A percentile compares a stretch with the other conserved stretches of the same genome.
phyloP scores from a whole-genome alignment of 2,329 filamentous ascomycete genomes.

The Lecanicillium sp. region DNA sequence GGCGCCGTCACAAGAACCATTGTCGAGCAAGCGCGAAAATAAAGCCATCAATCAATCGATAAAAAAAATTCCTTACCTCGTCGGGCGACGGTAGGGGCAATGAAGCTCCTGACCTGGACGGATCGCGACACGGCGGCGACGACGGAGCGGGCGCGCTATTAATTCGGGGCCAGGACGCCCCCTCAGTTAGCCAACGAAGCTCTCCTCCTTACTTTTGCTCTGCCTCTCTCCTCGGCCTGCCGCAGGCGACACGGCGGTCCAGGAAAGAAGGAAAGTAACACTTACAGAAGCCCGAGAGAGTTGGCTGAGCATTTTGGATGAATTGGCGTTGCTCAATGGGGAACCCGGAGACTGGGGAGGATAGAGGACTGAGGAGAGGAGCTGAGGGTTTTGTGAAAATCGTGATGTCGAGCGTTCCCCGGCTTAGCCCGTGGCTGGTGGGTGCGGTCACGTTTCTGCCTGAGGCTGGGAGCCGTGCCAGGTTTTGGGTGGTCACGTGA shows the following conservation, averaged over 20 bases:
- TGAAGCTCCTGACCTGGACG: constrained; percentile 48
- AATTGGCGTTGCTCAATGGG: constrained; percentile 40
- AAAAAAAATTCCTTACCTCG: constrained; percentile 42
- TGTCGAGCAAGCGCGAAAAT: too few relatives aligned
- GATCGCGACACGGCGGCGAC: constrained; percentile 40
- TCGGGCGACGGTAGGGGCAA: constrained; percentile 52
- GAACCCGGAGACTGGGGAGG: constrained; percentile 15
- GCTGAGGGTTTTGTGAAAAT: constrained; percentile 39
- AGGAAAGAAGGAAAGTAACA: constrained; percentile 12
- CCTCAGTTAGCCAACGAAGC: constrained; percentile 21
- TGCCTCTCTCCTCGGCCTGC: neutral
- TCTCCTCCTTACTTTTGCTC: neutral
- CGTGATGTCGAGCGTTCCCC: constrained; percentile 24
- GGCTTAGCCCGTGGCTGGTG: constrained; percentile 9
- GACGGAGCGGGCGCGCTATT: constrained; percentile 45
- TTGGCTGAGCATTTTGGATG: constrained; percentile 49
- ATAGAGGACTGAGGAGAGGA: constrained; percentile 18
- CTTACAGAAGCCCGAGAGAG: constrained; percentile 49
- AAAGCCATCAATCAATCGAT: constrained; percentile 1
- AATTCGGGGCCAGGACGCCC: constrained; percentile 10
- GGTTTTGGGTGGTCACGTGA: constrained; percentile 2
- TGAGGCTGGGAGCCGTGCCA: constrained; percentile 4
- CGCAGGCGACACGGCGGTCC: too few relatives aligned
- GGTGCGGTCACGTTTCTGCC: constrained; percentile 9
- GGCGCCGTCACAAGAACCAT: too few relatives aligned